These are phyloP conservation scores for Nothopassalora personata DNA, from an alignment of 2,329 filamentous ascomycete species.

Conservation along the genomic window DNA sequence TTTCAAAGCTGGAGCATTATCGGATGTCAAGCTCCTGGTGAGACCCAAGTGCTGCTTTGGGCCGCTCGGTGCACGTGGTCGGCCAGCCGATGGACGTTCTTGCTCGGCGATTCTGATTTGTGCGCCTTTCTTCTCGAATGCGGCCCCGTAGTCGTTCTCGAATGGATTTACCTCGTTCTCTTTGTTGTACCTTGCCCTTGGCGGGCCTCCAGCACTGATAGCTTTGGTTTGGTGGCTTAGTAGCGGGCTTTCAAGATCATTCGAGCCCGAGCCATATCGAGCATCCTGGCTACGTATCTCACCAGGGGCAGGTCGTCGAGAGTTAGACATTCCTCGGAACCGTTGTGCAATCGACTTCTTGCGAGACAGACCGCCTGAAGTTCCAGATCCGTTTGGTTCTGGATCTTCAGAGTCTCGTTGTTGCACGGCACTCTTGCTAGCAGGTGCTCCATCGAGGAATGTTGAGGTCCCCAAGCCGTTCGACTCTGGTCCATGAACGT, in stretches of 20 bases:
- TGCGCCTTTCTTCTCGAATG: constrained; percentile 60
- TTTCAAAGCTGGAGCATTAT: constrained; percentile 23
- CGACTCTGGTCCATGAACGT: constrained; percentile 77
- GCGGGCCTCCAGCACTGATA: constrained; percentile 39
- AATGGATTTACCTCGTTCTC: constrained; percentile 64
- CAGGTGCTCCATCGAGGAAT: constrained; percentile 89
- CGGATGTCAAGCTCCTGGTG: constrained; percentile 18
- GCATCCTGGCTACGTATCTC: constrained; percentile 47
- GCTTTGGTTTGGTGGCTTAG: constrained; percentile 21
- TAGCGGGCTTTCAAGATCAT: constrained; percentile 18
- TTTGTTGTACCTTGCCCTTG: constrained; percentile 32
- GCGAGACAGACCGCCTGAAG: constrained; percentile 60
- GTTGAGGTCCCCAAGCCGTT: constrained; percentile 88
- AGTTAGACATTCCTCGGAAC: constrained; percentile 75
- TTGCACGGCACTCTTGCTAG: constrained; percentile 72
- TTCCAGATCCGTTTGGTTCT: constrained; percentile 36
- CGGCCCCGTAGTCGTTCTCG: constrained; percentile 63
- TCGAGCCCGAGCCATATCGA: constrained; percentile 38
- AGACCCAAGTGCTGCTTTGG: constrained; percentile 40
- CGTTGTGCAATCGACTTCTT: constrained; percentile 95
- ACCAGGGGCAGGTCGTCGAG: constrained; percentile 45
- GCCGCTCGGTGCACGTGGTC: constrained; percentile 49
- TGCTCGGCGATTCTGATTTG: constrained; percentile 51
- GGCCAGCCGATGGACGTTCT: constrained; percentile 22
- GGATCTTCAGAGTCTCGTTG: constrained; percentile 65